Evolutionary conservation across 352 stramenopile genomes (phyloP), one percentile per base, ranked within the genome.

Genomic region (Phytopythium delawarense): DNA sequence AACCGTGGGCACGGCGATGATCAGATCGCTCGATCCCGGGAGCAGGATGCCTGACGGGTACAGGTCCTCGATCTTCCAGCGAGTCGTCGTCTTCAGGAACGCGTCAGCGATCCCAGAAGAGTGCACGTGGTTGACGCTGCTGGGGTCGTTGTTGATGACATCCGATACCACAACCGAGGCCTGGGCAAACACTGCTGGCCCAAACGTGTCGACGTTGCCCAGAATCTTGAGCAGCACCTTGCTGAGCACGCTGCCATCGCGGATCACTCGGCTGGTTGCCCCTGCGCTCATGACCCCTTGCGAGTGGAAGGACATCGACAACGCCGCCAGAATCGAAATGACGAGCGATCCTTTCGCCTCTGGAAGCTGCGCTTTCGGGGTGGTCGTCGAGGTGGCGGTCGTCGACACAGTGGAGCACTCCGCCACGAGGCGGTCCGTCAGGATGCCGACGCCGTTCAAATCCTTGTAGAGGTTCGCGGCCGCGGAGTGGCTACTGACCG

Each of bases 111-210:
- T 79, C 28, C 97, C 96, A 25, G 80, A 88, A 57, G 87, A 74
- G 67, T 98, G 94, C 8, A 99, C 88, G 71, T 98, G 83, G 72
- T 98, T 91, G 45, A 99, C 91, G 68, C 97, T 93, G 64, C 78
- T 98, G 69, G 78, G 97, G 75, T 99, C 96, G 45, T 96, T 96
- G 77, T 99, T 99, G 76, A 98, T 97, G n/a, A 99, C 82, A 76
- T 99, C 96, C 12, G 88, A 92, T 35, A 99, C 78, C 37, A 99
- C 77, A 23, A 96, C 96, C 5, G 86, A 76, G 13, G 94, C 76
- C 59, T 98, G 86, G 25, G 94, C 89, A 57, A 96, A 97, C 37
- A 99, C 68, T n/a, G 96, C 81, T 4, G 96, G 90, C 16, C 97
- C 96, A 65, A 98, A 99, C 6, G 79, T 68, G 62, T 96, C 79